phyloP scores from a whole-genome alignment of 2,329 filamentous ascomycete species.

The Pezicula rhizophila region DNA sequence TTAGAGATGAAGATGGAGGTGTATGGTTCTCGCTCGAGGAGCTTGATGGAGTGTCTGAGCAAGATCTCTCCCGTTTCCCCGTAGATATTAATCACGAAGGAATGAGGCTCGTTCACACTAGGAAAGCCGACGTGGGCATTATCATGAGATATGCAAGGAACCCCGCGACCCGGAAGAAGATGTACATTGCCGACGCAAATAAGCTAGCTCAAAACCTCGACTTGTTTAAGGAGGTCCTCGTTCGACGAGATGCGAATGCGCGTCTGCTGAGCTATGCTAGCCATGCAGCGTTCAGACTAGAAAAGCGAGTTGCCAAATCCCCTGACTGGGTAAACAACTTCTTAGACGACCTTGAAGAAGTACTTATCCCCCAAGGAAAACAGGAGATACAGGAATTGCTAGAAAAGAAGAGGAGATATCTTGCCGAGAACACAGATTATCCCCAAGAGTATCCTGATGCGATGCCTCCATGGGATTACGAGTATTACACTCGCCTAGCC shows the following conservation, averaged over 20 bases:
- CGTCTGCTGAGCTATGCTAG: slow-evolving; percentile 67
- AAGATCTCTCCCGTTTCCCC: too few relatives aligned
- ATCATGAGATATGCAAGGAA: too few relatives aligned
- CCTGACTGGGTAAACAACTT: slow-evolving; percentile 63
- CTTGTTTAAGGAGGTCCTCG: slow-evolving; percentile 66
- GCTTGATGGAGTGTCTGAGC: too few relatives aligned
- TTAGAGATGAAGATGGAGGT: too few relatives aligned
- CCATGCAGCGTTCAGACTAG: slow-evolving; percentile 54
- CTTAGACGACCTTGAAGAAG: slow-evolving; percentile 57
- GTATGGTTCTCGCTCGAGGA: too few relatives aligned
- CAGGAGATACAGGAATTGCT: slow-evolving; percentile 50
- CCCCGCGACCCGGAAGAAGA: slow-evolving; percentile 25
- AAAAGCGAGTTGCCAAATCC: slow-evolving; percentile 56
- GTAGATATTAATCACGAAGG: too few relatives aligned
- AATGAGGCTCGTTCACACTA: too few relatives aligned
- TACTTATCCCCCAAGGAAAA: slow-evolving; percentile 54
- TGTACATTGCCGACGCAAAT: slow-evolving; percentile 28
- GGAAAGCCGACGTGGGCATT: too few relatives aligned
- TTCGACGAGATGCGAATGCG: slow-evolving; percentile 69
- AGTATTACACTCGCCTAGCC: too few relatives aligned
- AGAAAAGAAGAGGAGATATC: slow-evolving; percentile 55
- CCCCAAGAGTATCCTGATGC: too few relatives aligned
- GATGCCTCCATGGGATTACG: too few relatives aligned
- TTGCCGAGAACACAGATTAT: too few relatives aligned
- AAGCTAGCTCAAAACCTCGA: slow-evolving; percentile 53